Conservation (phyloP, 1,139 yeast species). For the Sugiyamaella neomexicana region DNA sequence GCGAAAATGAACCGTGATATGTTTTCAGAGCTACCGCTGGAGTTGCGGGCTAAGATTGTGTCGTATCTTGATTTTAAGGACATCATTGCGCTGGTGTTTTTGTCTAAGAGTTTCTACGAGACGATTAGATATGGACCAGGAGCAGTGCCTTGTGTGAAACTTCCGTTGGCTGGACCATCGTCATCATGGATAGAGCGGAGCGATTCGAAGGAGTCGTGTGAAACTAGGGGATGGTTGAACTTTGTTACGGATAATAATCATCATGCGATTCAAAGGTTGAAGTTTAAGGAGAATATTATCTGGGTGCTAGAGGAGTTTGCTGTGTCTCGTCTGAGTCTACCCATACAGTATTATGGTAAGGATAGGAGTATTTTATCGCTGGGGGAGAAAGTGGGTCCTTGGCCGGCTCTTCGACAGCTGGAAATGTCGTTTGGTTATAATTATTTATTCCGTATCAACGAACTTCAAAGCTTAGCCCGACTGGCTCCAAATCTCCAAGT, state of each 20-base stretch:
- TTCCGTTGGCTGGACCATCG: background rate
- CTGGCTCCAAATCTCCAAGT: conserved; percentile 5
- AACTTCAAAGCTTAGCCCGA: background rate
- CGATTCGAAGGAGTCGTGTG: too few relatives aligned
- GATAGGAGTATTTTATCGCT: too few relatives aligned
- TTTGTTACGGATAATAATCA: background rate
- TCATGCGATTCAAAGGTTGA: too few relatives aligned
- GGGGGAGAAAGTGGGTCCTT: background rate
- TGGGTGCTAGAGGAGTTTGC: too few relatives aligned
- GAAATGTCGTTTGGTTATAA: conserved; percentile 1
- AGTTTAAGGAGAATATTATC: too few relatives aligned
- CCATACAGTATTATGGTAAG: too few relatives aligned
- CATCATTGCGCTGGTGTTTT: background rate
- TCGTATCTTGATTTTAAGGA: conserved; percentile 2
- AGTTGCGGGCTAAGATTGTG: background rate
- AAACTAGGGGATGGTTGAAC: background rate
- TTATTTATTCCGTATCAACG: background rate
- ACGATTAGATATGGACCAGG: background rate
- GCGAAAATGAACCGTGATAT: background rate
- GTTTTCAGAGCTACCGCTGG: background rate
- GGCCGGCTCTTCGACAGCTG: background rate
- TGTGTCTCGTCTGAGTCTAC: too few relatives aligned
- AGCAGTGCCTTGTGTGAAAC: background rate
- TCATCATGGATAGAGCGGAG: too few relatives aligned
- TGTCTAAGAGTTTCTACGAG: background rate